These are phyloP conservation scores for Carallia pectinifolia DNA, from an alignment of 345 rosid genomes.

Conservation along the genomic window DNA sequence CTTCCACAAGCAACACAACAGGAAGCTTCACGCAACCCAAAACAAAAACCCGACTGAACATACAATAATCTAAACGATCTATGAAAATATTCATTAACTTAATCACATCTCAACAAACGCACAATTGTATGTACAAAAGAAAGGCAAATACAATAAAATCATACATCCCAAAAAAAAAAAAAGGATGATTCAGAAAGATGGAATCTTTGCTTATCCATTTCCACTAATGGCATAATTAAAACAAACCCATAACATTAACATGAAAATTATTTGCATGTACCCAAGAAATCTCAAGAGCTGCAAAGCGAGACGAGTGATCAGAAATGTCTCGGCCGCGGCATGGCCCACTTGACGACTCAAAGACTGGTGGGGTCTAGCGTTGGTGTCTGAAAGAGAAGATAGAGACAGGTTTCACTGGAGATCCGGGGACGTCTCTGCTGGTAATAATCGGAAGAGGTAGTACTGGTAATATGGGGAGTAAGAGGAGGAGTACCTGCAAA, in stretches of 20 bases:
- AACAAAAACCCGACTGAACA: not conserved
- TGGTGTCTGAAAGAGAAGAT: conserved; percentile 37
- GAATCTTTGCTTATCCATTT: too few relatives aligned
- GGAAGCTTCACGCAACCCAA: not conserved
- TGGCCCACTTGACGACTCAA: conserved; percentile 50
- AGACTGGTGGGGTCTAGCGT: conserved; percentile 31
- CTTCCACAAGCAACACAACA: not conserved
- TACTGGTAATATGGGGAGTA: not conserved
- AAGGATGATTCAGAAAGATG: too few relatives aligned
- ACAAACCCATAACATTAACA: not conserved
- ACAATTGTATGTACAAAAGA: too few relatives aligned
- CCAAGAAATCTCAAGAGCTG: conserved; percentile 72
- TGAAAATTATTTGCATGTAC: conserved; percentile 29
- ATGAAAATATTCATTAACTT: not conserved
- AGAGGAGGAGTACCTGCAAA: conserved; percentile 28
- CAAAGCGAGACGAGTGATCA: conserved; percentile 60
- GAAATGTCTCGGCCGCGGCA: conserved; percentile 62
- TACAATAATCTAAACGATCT: not conserved
- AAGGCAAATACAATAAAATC: too few relatives aligned
- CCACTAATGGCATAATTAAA: too few relatives aligned
- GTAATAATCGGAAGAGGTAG: conserved; percentile 14
- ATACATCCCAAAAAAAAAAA: too few relatives aligned
- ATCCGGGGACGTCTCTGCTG: conserved; percentile 62
- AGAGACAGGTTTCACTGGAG: conserved; percentile 56
- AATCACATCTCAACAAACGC: not conserved